phyloP scores from a whole-genome alignment of 2,329 filamentous ascomycete species.

The Metarhizium sp. region DNA sequence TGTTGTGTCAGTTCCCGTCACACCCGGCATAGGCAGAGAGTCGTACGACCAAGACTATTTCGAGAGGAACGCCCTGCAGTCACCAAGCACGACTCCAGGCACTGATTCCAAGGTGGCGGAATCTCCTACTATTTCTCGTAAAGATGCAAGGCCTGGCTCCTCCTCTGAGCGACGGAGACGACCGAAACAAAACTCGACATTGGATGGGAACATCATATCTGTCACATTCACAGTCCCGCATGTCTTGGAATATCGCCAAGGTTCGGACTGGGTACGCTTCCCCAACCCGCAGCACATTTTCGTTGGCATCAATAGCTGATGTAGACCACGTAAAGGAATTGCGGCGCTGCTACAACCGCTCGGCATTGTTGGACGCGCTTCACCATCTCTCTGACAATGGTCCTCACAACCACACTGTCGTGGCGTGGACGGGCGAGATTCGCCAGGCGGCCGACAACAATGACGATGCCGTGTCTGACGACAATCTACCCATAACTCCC shows the following conservation, averaged over 20 bases:
- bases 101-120: too few relatives aligned
- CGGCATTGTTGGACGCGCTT: conserved; percentile 84
- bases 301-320: background rate
- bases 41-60: conserved; percentile 6
- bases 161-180: background rate
- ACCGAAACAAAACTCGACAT: background rate
- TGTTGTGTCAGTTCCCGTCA: conserved; percentile 3
- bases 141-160: background rate
- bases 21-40: conserved; percentile 5
- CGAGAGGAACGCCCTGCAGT: background rate
- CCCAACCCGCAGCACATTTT: too few relatives aligned
- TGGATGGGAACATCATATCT: background rate
- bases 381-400: conserved; percentile 72
- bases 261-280: conserved; percentile 1
- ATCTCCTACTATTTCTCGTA: background rate
- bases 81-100: background rate
- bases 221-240: conserved; percentile 5
- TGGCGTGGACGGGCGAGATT: conserved; percentile 92
- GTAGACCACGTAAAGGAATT: background rate
- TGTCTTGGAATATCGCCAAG: background rate
- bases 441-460: conserved; percentile 19
- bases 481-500: background rate
- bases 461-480: background rate
- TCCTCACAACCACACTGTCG: conserved; percentile 81
- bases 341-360: conserved; percentile 61